These are phyloP conservation scores for Eucalyptus caleyi DNA, from an alignment of 345 rosid species.

Conservation along the genomic window DNA sequence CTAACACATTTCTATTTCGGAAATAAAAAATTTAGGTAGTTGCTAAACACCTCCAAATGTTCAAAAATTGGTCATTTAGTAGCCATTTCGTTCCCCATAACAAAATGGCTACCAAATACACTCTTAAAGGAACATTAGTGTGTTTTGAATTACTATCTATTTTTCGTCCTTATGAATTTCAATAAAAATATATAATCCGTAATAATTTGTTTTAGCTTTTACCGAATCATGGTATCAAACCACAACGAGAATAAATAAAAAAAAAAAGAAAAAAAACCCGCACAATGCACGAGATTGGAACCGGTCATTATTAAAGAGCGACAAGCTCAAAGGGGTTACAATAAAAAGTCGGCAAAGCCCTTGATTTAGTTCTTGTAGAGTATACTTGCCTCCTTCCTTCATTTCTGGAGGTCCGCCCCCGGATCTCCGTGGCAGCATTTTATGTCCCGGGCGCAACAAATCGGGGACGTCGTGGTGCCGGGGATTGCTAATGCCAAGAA, in stretches of 20 bases:
- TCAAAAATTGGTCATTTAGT: no score
- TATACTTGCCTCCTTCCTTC: no score
- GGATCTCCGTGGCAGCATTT: background rate
- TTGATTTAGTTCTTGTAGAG: background rate
- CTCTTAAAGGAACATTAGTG: background rate
- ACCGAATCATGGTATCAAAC: background rate
- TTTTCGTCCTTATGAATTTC: background rate
- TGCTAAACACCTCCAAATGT: fast-evolving
- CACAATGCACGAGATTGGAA: background rate
- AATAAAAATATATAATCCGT: background rate
- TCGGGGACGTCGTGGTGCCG: background rate
- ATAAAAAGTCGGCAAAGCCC: background rate
- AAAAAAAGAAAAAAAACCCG: fast-evolving
- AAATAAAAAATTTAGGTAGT: no score
- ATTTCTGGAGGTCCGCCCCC: no score
- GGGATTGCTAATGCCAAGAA: background rate
- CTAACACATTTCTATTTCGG: no score
- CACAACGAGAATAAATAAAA: background rate
- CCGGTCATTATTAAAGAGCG: background rate
- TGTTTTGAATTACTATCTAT: background rate
- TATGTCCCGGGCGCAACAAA: background rate
- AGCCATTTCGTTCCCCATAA: no score
- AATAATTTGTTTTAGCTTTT: background rate
- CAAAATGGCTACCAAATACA: no score
- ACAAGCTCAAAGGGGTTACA: background rate